Evolutionary conservation across 805 yeast genomes (phyloP).

Genomic region (Cyberlindnera saturnus): DNA sequence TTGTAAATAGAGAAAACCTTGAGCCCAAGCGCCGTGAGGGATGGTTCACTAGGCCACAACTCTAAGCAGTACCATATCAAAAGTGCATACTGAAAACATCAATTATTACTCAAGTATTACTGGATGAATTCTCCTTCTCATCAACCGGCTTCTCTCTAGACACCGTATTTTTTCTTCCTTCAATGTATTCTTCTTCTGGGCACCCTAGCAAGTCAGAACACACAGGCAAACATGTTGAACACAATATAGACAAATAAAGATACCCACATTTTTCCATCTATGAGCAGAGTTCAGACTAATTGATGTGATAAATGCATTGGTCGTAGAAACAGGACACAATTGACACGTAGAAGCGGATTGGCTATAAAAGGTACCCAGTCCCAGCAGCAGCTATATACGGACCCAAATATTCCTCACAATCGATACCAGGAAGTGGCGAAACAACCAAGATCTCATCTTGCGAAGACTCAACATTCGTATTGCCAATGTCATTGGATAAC

Average conservation of each 20-base stretch:
- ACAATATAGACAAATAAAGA: slow-evolving; percentile 39
- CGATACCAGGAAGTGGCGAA: slow-evolving; percentile 46
- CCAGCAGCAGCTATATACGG: slow-evolving; percentile 28
- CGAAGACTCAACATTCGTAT: slow-evolving; percentile 40
- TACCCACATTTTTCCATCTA: slow-evolving; percentile 65
- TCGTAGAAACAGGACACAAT: slow-evolving; percentile 50
- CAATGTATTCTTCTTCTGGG: slow-evolving; percentile 44
- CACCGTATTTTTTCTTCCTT: slow-evolving; percentile 21
- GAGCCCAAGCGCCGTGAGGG: too few species aligned
- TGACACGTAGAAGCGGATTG: slow-evolving; percentile 42
- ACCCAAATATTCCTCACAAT: slow-evolving; percentile 52
- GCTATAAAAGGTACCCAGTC: slow-evolving; percentile 13
- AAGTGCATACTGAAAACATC: too few species aligned
- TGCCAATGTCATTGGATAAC: slow-evolving; percentile 50
- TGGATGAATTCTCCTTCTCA: too few species aligned
- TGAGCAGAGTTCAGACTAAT: slow-evolving; percentile 34
- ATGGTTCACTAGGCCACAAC: too few species aligned
- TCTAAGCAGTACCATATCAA: too few species aligned
- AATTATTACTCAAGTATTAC: too few species aligned
- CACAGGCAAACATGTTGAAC: slow-evolving; percentile 35
- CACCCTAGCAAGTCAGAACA: slow-evolving; percentile 57
- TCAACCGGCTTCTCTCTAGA: too few species aligned
- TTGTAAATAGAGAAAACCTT: too few species aligned
- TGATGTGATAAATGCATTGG: slow-evolving; percentile 51
- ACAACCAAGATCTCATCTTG: slow-evolving; percentile 40